Base-by-base conservation (phyloP, 140 eudicot species). In the Stevia rebaudiana region DNA sequence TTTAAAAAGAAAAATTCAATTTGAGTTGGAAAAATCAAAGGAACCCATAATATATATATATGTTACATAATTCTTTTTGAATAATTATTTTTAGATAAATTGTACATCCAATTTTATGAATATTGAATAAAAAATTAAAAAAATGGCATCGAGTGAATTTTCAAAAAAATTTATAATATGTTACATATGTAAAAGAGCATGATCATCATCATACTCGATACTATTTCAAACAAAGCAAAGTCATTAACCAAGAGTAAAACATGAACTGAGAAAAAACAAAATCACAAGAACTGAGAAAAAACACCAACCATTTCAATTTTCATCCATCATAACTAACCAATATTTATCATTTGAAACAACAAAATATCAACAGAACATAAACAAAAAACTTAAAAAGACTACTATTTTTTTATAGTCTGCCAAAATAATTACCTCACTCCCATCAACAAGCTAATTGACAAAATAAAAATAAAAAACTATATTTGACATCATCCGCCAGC, bases 291-390 rank as follows among this genome's bases (percentile, higher is more conserved):
- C n/a, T n/a, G n/a, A 47, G 25, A 59, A 8, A 2, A 6, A 72
- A 54, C 23, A 51, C 13, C 16, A 56, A 55, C 57, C 57, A 65
- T 36, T 43, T 28, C 39, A 41, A 30, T 10, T 50, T 64, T 31
- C 56, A 61, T 51, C 42, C 70, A 72, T 22, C 25, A 62, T 39
- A 52, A 62, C 25, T 60, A 1, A 23, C 11, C 16, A 44, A 67
- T 74, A 57, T 74, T 47, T 61, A 49, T 21, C 69, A 25, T 48
- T 37, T 58, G 13, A 40, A 74, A 67, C 33, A 41, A 50, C 50
- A 7, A 74, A 67, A 58, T 24, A 35, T 12, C 11, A 22, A 55
- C 67, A 74, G 42, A 35, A 66, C 21, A 16, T 43, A 17, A 39
- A 9, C 3, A 6, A 17, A 25, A 25, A 37, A 24, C 46, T 59